A percentile compares a stretch with the other conserved stretches of the same genome.
Conservation (phyloP, 345 rosid genomes). For the Populus tremula region DNA sequence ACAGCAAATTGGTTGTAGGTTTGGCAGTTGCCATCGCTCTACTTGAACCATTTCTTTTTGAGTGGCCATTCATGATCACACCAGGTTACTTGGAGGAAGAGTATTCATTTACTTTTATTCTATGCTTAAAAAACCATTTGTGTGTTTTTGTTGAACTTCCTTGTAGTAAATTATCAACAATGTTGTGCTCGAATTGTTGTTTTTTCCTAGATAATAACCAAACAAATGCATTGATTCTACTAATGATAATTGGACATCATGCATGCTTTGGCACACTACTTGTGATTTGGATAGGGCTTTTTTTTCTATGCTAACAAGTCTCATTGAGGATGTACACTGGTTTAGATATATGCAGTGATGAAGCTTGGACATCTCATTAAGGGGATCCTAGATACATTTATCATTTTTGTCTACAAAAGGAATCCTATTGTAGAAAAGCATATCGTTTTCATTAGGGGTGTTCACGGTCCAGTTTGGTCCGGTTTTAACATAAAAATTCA, state of each 20-base stretch:
- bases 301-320: not conserved
- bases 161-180: not conserved
- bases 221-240: not conserved
- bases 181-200: not conserved
- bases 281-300: not conserved
- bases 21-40: constrained; percentile 74
- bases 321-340: not conserved
- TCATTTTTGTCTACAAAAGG: not conserved
- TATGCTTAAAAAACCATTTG: not conserved
- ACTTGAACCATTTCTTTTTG: constrained; percentile 84
- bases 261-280: not conserved
- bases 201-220: not conserved
- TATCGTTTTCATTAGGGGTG: no score
- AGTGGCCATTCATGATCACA: constrained; percentile 86
- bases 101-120: not conserved
- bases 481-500: no score
- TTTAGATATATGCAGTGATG: not conserved
- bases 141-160: not conserved
- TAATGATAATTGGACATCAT: not conserved
- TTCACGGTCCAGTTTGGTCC: no score
- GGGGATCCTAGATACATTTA: not conserved
- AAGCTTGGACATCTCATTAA: not conserved
- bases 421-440: not conserved
- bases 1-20: constrained; percentile 87
- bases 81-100: constrained; percentile 50